Conservation (phyloP, 441 rosid species). For the Erodium trifolium region DNA sequence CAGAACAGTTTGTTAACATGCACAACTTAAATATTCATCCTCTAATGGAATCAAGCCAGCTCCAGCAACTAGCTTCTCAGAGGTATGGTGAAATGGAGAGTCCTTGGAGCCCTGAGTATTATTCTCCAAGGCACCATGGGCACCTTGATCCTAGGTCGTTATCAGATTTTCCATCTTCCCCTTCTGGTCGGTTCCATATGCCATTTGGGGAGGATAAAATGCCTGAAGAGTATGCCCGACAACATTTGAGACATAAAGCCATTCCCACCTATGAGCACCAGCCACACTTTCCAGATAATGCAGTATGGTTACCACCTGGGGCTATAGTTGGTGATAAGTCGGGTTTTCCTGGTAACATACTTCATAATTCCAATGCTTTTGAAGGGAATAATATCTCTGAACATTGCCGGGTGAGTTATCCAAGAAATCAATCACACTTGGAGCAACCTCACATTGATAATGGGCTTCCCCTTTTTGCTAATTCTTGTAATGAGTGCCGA, state of each 20-base stretch:
- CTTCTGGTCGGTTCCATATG: conserved; percentile 58
- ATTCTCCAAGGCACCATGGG: conserved; percentile 83
- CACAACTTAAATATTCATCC: conserved; percentile 64
- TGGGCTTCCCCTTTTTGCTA: conserved; percentile 39
- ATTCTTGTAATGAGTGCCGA: conserved; percentile 49
- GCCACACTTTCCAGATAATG: conserved; percentile 52
- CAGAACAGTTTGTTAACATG: conserved; percentile 61
- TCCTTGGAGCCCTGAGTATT: conserved; percentile 82
- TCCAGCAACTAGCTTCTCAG: conserved; percentile 30
- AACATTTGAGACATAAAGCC: conserved; percentile 40
- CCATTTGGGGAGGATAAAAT: conserved; percentile 67
- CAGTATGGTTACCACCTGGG: conserved; percentile 72
- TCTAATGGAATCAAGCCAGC: conserved; percentile 34
- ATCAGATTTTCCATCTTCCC: conserved; percentile 66
- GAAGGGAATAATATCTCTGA: conserved; percentile 26
- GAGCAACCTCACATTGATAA: conserved; percentile 60
- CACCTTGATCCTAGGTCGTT: conserved; percentile 58
- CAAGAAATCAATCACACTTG: conserved; percentile 54
- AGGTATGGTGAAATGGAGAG: conserved; percentile 74
- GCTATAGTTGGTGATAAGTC: conserved; percentile 52
- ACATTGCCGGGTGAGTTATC: conserved; percentile 46
- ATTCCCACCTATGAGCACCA: conserved; percentile 46
- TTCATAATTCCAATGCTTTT: conserved; percentile 50
- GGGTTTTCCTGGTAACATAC: conserved; percentile 69
- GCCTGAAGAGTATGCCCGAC: conserved; percentile 63